Base-by-base conservation (phyloP, 129 eudicot genomes). In the Artemisia argyi region DNA sequence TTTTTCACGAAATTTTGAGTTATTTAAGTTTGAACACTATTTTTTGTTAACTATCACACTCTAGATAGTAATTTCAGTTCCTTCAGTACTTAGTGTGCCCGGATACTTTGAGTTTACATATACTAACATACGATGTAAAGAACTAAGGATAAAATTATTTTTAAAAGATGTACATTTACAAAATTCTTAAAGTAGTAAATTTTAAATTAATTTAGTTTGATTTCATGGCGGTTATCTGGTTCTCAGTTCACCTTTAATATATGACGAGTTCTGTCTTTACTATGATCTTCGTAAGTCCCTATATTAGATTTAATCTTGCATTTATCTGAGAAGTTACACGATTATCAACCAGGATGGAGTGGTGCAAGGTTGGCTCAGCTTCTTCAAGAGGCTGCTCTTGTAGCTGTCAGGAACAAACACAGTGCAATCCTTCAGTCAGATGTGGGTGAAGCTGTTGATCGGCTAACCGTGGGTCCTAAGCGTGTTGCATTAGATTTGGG, bases 281-380 rank as follows among this genome's bases (percentile, higher is more conserved):
- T 1, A 24, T 8, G 22, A 47, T 49, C 72, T 52, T 52, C n/a
- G n/a, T 39, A 52, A 52, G 7, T 52, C 30, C 30, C 11, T 54
- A 19, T 35, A 69, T 60, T 51, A 49, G 11, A 49, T 61, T 22
- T 20, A 44, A 44, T 69, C 16, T 58, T 16, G 11, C 32, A 24
- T 61, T 3, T 7, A 15, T 66, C 44, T 72, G 28, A 65, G 44
- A 74, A 47, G 62, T 49, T 15, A 63, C 53, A 39, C 19, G 16
- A 65, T 71, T 65, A 57, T 75, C 65, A 42, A 71, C 67, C 83
- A 92, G 98, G 98, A 66, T 92, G 98, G 98, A 64, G 92, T 39
- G 98, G 98, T 77, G 98, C 98, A 75, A 89, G 80, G 79, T 78
- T 93, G 83, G 97, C 98, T 59, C 97, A 89, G 76, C 95, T 93